Base-by-base conservation (phyloP, 352 stramenopile genomes). In the Phytopythium ostracodes region DNA sequence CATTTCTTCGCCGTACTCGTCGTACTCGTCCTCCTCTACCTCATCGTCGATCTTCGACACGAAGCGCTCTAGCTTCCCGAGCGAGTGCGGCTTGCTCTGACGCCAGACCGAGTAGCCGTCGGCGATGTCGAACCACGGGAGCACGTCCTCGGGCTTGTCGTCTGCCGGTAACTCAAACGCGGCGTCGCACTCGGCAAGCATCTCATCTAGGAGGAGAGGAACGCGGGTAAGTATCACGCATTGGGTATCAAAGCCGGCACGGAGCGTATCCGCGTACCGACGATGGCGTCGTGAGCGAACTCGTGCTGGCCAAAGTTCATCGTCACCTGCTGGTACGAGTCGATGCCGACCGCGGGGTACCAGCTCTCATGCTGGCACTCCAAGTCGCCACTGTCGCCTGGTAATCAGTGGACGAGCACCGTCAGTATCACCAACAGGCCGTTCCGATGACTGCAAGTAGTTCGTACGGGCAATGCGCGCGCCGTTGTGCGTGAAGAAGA, bases 281-380 rank as follows among this genome's bases (percentile, higher is more conserved):
- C 72, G 35, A 87, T 70, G 20, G 40, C 61, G 49, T 78, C 65
- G 56, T 79, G 81, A 3, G 68, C 63, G 51, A 94, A 94, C 1
- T 79, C 84, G 35, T 84, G 73, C 62, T 89, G 79, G 1, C 87
- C 87, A 68, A 92, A 94, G 68, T 97, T 97, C 15, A 96, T 74
- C 25, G 83, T 72, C 17, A 96, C 73, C 24, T 79, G 75, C 33
- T 92, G 83, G 35, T 80, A 73, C 4, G 84, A 92, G 60, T 97
- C 89, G 29, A 97, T 55, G 5, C 89, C 89, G 3, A 97, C 78
- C 3, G 91, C 82, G 1, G 89, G 89, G 40, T 88, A 97, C 74
- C 82, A 83, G 11, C 67, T 75, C 17, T 65, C 69, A 42, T 87
- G 67, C 10, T 56, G 22, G 46, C 77, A 87, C 31, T 78, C 67